These are phyloP conservation scores for Aurifilum marmelostoma DNA, from an alignment of 2,329 filamentous ascomycete species.

Conservation along the genomic window DNA sequence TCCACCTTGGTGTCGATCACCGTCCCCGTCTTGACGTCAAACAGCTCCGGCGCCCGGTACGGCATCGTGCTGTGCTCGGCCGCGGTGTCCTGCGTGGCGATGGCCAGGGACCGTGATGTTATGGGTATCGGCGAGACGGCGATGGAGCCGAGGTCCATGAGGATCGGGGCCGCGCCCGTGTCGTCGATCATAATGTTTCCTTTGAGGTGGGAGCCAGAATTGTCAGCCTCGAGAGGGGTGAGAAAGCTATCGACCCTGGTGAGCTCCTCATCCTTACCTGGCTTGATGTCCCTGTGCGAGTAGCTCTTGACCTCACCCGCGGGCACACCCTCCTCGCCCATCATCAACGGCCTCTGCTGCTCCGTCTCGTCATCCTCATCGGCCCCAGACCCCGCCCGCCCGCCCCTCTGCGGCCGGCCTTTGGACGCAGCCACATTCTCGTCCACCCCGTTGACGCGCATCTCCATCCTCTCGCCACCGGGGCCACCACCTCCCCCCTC, in stretches of 20 bases:
- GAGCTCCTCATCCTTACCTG: slow-evolving; percentile 60
- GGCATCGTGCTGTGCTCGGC: slow-evolving; percentile 99
- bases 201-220: slow-evolving; percentile 33
- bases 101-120: slow-evolving; percentile 84
- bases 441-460: slow-evolving; percentile 46
- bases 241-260: too few species aligned
- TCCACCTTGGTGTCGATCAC: slow-evolving; percentile 96
- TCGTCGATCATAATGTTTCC: slow-evolving; percentile 99
- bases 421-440: slow-evolving; percentile 41
- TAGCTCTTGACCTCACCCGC: slow-evolving; percentile 77
- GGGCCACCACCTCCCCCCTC: slow-evolving; percentile 17
- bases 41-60: slow-evolving; percentile 95
- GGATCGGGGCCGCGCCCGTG: slow-evolving; percentile 81
- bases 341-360: slow-evolving; percentile 83
- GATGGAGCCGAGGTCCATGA: slow-evolving; percentile 96
- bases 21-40: slow-evolving; percentile 93
- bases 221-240: neutral
- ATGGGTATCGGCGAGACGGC: slow-evolving; percentile 86
- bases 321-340: slow-evolving; percentile 68
- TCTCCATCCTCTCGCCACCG: slow-evolving; percentile 54
- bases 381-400: slow-evolving; percentile 43
- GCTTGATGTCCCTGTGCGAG: slow-evolving; percentile 96
- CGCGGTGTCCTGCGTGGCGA: slow-evolving; percentile 91
- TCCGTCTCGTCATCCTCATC: slow-evolving; percentile 72
- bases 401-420: slow-evolving; percentile 46